Evolutionary conservation across 257 asterid species (phyloP).

Genomic region (Knoxia roxburghii): DNA sequence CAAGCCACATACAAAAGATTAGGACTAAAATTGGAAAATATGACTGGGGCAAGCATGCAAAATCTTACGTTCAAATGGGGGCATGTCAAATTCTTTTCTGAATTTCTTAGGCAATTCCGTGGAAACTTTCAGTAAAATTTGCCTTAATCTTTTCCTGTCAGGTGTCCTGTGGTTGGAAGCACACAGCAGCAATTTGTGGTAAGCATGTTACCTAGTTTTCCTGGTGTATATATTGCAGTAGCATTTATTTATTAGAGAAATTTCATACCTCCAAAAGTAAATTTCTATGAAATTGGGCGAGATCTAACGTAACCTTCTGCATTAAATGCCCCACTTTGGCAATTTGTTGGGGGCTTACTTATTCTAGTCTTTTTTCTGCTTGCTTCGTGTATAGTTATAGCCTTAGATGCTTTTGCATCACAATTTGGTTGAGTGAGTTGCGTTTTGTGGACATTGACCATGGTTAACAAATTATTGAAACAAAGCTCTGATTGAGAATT

Average conservation of each 20-base stretch:
- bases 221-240: neutral
- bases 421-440: neutral
- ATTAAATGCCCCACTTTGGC: neutral
- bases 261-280: neutral
- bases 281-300: neutral
- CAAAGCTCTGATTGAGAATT: neutral
- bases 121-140: no score
- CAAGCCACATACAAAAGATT: neutral
- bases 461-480: neutral
- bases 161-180: conserved; percentile 99
- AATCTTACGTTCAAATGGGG: no score
- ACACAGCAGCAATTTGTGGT: conserved; percentile 96
- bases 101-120: neutral
- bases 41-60: neutral
- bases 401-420: neutral
- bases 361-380: neutral
- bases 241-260: neutral
- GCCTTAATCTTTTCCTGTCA: conserved; percentile 31
- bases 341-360: neutral
- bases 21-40: neutral
- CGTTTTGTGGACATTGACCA: neutral
- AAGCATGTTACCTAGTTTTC: conserved; percentile 17
- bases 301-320: neutral
- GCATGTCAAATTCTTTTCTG: neutral
- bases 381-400: neutral